Percentiles rank a stretch among this genome's conserved stretches.
Conservation (phyloP, 108 stramenopile species). For the Nannochloropsis gaditana region DNA sequence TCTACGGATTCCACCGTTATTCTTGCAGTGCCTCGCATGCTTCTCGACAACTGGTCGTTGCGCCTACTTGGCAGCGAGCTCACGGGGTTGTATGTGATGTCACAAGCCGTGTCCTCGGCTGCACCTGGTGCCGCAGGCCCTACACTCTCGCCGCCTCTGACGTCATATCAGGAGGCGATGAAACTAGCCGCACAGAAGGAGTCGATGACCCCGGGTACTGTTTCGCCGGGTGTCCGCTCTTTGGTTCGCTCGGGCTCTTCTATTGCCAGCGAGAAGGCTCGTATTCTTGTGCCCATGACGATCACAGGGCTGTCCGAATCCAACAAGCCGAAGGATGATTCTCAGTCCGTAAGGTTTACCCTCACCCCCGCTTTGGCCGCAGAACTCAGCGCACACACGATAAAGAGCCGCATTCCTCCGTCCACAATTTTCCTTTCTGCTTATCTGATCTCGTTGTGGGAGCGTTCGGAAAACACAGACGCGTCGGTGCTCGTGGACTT, state of each 20-base stretch:
- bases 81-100: background rate
- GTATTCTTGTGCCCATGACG: background rate
- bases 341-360: slow-evolving; percentile 1
- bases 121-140: slow-evolving; percentile 12
- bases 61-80: slow-evolving; percentile 8
- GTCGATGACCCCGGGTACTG: background rate
- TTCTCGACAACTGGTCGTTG: background rate
- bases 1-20: background rate
- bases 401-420: background rate
- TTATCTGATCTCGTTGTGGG: background rate
- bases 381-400: background rate
- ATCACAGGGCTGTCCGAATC: background rate
- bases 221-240: background rate
- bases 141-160: background rate
- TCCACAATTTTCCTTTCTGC: background rate
- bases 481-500: background rate
- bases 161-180: slow-evolving; percentile 4
- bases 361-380: background rate
- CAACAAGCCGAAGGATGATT: background rate
- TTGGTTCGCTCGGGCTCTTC: background rate
- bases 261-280: slow-evolving; percentile 11
- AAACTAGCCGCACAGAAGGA: background rate
- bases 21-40: background rate
- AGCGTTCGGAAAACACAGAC: background rate
- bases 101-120: background rate